Evolutionary conservation across 2,329 filamentous ascomycete genomes (phyloP), one percentile per base, ranked within the genome.

Genomic region (Didymellaceae sp.): DNA sequence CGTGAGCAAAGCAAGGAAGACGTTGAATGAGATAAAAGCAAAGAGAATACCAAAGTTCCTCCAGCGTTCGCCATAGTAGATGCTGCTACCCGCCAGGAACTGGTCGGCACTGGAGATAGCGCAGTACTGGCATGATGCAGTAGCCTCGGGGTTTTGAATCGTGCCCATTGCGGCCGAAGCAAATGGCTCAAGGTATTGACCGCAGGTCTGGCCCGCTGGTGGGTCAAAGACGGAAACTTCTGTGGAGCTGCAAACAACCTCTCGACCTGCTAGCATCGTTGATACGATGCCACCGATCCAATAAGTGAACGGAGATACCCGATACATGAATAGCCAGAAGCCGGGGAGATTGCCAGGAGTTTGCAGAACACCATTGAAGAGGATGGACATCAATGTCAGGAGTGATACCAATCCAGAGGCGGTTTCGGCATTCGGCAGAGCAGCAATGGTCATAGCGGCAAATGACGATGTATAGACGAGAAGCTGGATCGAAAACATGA

Each of bases 251-350:
- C 80, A 86, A 17, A 67, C 72, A 31, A 86, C 82, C 7, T 69
- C 57, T 1, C 76, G 77, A 0, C 63, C 70, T 2, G 74, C 71
- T 0, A 86, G 65, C 64, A 73, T 70, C 0, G 74, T 71, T 5
- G 68, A 59, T 2, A 75, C 68, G 28, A 78, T 71, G 8, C 73
- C 74, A 14, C 55, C 63, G 16, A 78, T 63, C 78, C 80, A 84
- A 70, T 89, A 90, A 0, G 85, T 88, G 52, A 89, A 86, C 0
- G 86, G 86, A 0, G 81, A 85, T 9, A 84, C 77, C 20, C 83
- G 80, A 70, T 90, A 88, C 87, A 90, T 90, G 75, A 89, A 90
- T 54, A 84, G 84, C 88, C 88, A 91, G 75, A 91, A 91, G 0
- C 83, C 79, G 0, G 88, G 87, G 1, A 91, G 77, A 0, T 79